These are phyloP conservation scores for Didymella glomerata DNA, from an alignment of 2,329 filamentous ascomycete genomes.

Conservation along the genomic window DNA sequence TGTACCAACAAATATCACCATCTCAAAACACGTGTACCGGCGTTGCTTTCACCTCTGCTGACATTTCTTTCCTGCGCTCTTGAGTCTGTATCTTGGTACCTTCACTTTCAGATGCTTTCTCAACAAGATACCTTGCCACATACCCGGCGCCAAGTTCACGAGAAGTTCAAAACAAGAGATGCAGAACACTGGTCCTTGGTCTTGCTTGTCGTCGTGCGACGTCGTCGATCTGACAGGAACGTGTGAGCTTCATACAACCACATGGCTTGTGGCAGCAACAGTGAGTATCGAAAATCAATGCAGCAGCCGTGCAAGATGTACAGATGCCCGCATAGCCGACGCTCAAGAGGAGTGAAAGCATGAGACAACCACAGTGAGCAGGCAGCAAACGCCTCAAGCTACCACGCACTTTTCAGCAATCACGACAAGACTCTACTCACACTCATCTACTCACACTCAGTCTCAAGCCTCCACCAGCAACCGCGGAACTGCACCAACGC, in stretches of 20 bases:
- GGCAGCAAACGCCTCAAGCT: background rate
- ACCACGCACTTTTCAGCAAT: background rate
- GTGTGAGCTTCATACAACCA: background rate
- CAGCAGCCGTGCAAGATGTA: background rate
- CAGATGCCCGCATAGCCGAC: background rate
- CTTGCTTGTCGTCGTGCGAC: background rate
- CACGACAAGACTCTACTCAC: background rate
- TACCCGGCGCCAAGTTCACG: background rate
- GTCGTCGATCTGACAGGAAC: background rate
- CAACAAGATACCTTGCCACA: background rate
- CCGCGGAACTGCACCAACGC: background rate
- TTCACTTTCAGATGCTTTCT: background rate
- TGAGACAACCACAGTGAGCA: background rate
- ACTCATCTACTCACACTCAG: background rate
- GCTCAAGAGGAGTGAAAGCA: background rate
- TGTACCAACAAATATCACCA: constrained; percentile 1
- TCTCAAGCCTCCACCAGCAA: background rate
- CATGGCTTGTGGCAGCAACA: background rate
- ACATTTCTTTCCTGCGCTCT: background rate
- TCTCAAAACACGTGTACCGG: background rate
- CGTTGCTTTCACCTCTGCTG: background rate
- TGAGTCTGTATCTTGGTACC: background rate
- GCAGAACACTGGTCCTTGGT: background rate
- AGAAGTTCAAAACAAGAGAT: background rate
- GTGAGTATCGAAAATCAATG: background rate